These are phyloP conservation scores for Erodium trifolium DNA, from an alignment of 441 rosid genomes.

Conservation along the genomic window DNA sequence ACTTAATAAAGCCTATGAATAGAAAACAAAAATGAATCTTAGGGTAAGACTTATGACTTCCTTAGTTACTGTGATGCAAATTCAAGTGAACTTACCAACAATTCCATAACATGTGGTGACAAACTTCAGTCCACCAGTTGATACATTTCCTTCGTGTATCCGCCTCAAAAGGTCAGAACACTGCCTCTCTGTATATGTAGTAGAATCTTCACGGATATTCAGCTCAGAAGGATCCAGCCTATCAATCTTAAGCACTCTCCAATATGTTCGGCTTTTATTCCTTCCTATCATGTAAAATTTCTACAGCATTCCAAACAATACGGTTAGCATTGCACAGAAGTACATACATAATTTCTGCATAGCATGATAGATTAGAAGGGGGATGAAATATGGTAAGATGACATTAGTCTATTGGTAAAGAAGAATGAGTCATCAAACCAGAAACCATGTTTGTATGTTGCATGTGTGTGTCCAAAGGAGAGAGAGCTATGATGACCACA, in stretches of 20 bases:
- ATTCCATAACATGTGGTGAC: constrained; percentile 66
- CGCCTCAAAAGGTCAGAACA: constrained; percentile 43
- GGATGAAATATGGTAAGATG: background rate
- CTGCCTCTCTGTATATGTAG: constrained; percentile 48
- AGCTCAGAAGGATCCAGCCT: constrained; percentile 51
- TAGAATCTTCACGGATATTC: constrained; percentile 44
- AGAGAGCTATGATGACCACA: background rate
- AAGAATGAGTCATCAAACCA: background rate
- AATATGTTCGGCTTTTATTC: constrained; percentile 44
- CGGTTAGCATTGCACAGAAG: background rate
- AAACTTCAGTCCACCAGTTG: constrained; percentile 66
- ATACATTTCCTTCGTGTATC: constrained; percentile 56
- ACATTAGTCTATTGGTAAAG: background rate
- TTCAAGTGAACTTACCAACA: constrained; percentile 35
- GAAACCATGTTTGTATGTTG: background rate
- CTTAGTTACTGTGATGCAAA: constrained; percentile 5
- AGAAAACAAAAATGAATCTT: background rate
- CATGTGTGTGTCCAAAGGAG: background rate
- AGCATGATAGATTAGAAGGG: background rate
- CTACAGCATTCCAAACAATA: constrained; percentile 29
- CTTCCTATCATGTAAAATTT: constrained; percentile 67
- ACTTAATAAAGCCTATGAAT: constrained; percentile 52
- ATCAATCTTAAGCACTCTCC: constrained; percentile 61
- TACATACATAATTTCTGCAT: constrained; percentile 14
- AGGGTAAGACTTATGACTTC: background rate